phyloP scores from a whole-genome alignment of 1,139 yeast species.

The Nakaseomyces delphensis region DNA sequence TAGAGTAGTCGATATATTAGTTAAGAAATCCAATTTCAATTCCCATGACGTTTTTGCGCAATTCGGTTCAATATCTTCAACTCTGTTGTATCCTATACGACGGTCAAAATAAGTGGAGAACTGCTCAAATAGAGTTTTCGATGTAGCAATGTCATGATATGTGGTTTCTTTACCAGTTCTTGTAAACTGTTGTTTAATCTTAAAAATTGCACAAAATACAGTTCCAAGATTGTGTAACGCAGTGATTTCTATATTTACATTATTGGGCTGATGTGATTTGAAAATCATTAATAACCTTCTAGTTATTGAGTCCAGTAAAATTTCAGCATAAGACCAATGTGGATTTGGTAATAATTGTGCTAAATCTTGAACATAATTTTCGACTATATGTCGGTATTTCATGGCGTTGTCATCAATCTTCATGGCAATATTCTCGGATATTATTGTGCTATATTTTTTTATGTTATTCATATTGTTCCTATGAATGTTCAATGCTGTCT shows the following conservation, averaged over 20 bases:
- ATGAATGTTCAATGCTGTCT: background rate
- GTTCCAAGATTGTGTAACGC: constrained; percentile 49
- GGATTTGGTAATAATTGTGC: constrained; percentile 42
- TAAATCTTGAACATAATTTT: constrained; percentile 49
- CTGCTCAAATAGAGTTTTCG: background rate
- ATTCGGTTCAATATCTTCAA: background rate
- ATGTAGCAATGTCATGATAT: background rate
- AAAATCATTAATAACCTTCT: constrained; percentile 35
- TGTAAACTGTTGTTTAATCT: constrained; percentile 10
- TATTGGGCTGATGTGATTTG: constrained; percentile 30
- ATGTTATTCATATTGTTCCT: background rate
- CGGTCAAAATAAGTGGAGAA: background rate
- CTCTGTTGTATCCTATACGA: background rate
- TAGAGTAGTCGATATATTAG: background rate
- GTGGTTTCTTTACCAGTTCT: background rate
- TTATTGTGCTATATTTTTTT: background rate
- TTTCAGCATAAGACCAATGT: constrained; percentile 54
- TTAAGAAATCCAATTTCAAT: background rate
- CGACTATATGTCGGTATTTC: constrained; percentile 39
- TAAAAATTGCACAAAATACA: constrained; percentile 44
- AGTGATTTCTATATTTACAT: constrained; percentile 39
- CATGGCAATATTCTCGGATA: background rate
- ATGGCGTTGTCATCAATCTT: constrained; percentile 30
- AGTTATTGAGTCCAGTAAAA: constrained; percentile 39
- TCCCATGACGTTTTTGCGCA: background rate